Evolutionary conservation across 805 yeast genomes (phyloP).

Genomic region (Hanseniaspora osmophila): DNA sequence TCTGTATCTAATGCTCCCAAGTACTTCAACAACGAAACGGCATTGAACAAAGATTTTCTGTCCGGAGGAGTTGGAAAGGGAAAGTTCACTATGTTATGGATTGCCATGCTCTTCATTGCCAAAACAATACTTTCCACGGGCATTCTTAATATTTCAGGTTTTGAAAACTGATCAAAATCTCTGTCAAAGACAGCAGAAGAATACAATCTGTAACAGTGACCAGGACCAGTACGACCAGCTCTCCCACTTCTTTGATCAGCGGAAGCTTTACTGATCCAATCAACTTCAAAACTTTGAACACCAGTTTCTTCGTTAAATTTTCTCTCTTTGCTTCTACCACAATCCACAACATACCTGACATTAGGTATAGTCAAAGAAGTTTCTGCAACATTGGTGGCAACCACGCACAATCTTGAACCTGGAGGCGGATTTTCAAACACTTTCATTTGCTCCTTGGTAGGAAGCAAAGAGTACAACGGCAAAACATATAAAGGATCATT

Average conservation of each 20-base stretch:
- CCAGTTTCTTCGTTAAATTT: slow-evolving; percentile 70
- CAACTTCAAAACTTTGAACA: slow-evolving; percentile 81
- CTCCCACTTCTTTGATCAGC: slow-evolving; percentile 93
- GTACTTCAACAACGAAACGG: slow-evolving; percentile 51
- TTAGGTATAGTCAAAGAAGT: slow-evolving; percentile 95
- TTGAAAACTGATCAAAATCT: slow-evolving; percentile 68
- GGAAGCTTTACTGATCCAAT: slow-evolving; percentile 90
- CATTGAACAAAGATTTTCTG: slow-evolving; percentile 39
- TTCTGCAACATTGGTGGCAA: slow-evolving; percentile 96
- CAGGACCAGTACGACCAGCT: slow-evolving; percentile 98
- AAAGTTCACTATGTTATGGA: slow-evolving; percentile 75
- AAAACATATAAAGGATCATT: slow-evolving; percentile 76
- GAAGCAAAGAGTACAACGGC: slow-evolving; percentile 82
- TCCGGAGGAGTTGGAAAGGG: slow-evolving; percentile 96
- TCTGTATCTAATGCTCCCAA: slow-evolving; percentile 60
- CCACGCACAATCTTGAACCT: slow-evolving; percentile 77
- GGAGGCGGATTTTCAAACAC: slow-evolving; percentile 77
- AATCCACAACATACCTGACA: slow-evolving; percentile 83
- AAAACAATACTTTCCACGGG: slow-evolving; percentile 93
- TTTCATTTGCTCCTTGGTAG: slow-evolving; percentile 90
- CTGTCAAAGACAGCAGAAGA: slow-evolving; percentile 90
- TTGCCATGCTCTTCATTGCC: slow-evolving; percentile 95
- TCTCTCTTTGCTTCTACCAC: slow-evolving; percentile 88
- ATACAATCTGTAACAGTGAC: slow-evolving; percentile 83
- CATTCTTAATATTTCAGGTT: slow-evolving; percentile 86